These are phyloP conservation scores for Myxozyma lipomycoides DNA, from an alignment of 805 yeast species.

Conservation along the genomic window DNA sequence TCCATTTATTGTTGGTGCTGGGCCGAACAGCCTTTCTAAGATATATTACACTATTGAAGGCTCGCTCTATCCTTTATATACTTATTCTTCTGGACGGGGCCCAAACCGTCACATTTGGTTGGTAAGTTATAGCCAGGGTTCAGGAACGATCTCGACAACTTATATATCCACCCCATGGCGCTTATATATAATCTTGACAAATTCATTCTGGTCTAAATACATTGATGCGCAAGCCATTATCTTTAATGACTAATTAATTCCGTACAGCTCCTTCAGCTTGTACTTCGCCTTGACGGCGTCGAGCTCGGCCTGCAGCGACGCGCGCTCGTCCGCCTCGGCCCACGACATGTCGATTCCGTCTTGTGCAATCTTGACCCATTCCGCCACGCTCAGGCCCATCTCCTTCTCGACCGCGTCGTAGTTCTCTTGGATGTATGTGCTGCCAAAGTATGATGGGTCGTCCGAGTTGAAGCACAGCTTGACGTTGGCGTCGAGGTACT, in stretches of 20 bases:
- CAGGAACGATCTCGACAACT: too few species aligned
- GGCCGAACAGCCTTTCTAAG: too few species aligned
- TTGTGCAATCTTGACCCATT: conserved; percentile 62
- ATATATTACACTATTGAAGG: too few species aligned
- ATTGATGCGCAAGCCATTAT: too few species aligned
- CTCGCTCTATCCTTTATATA: too few species aligned
- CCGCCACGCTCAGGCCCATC: conserved; percentile 56
- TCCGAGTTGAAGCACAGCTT: conserved; percentile 75
- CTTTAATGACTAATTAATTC: conserved; percentile 4
- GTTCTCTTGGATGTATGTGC: conserved; percentile 73
- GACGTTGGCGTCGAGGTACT: conserved; percentile 57
- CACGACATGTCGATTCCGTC: conserved; percentile 71
- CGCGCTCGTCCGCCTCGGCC: conserved; percentile 53
- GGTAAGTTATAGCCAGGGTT: too few species aligned
- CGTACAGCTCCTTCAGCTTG: conserved; percentile 24
- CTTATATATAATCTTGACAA: too few species aligned
- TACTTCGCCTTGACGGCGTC: conserved; percentile 24
- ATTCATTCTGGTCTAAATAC: too few species aligned
- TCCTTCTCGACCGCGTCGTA: conserved; percentile 61
- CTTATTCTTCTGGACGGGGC: too few species aligned
- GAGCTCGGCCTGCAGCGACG: conserved; percentile 40
- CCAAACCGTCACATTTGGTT: too few species aligned
- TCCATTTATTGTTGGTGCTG: too few species aligned
- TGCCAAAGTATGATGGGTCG: conserved; percentile 77
- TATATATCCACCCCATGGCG: too few species aligned